Percentiles rank a stretch among this genome's conserved stretches.
phyloP scores from a whole-genome alignment of 176 grass and related monocot genomes.

The Saccharum spontaneum region DNA sequence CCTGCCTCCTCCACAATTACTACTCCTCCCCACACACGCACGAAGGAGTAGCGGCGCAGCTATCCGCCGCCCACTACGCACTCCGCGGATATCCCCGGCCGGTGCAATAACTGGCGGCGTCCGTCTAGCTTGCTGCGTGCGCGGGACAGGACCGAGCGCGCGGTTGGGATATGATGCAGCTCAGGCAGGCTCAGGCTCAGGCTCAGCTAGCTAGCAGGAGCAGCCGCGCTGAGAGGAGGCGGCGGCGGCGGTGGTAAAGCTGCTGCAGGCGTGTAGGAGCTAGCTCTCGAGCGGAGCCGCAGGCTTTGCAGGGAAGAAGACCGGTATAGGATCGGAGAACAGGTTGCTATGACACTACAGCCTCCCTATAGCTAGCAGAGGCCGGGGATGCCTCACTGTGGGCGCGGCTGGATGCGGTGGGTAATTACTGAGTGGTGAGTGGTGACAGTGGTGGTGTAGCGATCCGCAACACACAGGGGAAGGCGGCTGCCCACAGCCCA shows the following conservation, averaged over 20 bases:
- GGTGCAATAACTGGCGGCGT: conserved; percentile 34
- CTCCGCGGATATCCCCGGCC: background rate
- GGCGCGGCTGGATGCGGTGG: conserved; percentile 19
- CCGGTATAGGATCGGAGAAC: conserved; percentile 19
- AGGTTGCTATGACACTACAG: background rate
- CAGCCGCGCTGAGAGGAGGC: background rate
- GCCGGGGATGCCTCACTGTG: conserved; percentile 9
- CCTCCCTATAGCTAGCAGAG: conserved; percentile 4
- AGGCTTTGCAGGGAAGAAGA: background rate
- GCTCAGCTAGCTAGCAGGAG: background rate
- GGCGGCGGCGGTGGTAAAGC: background rate
- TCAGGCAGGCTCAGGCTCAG: background rate
- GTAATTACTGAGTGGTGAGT: background rate
- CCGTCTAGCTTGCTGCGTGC: conserved; percentile 4
- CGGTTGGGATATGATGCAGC: background rate
- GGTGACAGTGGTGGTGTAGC: background rate
- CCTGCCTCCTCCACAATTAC: conserved; percentile 32
- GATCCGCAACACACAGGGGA: conserved; percentile 19
- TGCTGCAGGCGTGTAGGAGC: background rate
- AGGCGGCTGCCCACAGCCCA: background rate
- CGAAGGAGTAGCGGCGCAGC: background rate
- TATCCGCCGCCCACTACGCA: conserved; percentile 11
- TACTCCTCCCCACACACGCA: background rate
- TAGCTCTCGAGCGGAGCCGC: conserved; percentile 7
- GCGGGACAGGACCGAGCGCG: background rate